Evolutionary conservation across 1,284 basidiomycete genomes (phyloP).

Genomic region (Cryptococcus hybrid): DNA sequence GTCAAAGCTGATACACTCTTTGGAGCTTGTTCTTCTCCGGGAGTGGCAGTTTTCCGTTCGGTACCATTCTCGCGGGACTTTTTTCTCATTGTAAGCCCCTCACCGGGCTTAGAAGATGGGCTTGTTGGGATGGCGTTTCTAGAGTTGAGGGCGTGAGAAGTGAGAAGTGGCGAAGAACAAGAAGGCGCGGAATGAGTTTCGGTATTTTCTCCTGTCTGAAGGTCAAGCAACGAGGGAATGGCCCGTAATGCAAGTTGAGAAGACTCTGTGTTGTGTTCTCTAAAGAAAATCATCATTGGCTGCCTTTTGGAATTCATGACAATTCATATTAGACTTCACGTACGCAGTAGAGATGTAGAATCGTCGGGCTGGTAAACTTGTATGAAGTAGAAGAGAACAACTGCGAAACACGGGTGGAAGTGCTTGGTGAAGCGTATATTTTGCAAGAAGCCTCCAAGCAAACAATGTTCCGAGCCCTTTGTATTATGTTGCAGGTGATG

Average conservation of each 20-base stretch:
- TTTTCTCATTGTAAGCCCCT: background rate
- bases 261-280: constrained; percentile 66
- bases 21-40: too few relatives aligned
- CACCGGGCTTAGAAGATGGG: constrained; percentile 1
- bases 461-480: constrained; percentile 61
- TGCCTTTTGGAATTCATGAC: background rate
- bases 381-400: constrained; percentile 54
- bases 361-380: constrained; percentile 67
- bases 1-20: background rate
- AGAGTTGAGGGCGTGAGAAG: background rate
- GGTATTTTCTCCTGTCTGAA: constrained; percentile 52
- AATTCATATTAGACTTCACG: constrained; percentile 6
- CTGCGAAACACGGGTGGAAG: constrained; percentile 80
- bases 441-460: constrained; percentile 78
- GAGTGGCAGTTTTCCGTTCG: too few relatives aligned
- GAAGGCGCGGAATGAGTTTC: constrained; percentile 8
- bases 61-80: too few relatives aligned
- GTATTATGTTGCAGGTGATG: too few relatives aligned
- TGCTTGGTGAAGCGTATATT: constrained; percentile 66
- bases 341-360: constrained; percentile 85
- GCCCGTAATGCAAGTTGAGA: constrained; percentile 61
- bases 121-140: constrained; percentile 3
- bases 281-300: constrained; percentile 6
- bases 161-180: too few relatives aligned
- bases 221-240: constrained; percentile 81